These are phyloP conservation scores for Lasiodiplodia hormozganensis DNA, from an alignment of 2,329 filamentous ascomycete genomes.

Conservation along the genomic window DNA sequence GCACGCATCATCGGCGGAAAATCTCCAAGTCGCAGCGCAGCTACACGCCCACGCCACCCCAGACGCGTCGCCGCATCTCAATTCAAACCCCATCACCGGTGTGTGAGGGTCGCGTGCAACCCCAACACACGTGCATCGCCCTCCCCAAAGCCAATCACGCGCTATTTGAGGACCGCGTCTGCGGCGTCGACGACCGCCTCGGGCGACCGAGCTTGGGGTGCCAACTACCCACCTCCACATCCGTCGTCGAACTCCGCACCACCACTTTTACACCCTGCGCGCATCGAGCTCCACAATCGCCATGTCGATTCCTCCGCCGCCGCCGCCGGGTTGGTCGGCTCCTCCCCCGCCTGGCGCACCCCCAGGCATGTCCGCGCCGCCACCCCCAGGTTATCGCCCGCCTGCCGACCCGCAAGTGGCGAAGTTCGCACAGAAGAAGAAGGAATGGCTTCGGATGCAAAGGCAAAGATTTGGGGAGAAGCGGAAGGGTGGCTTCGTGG, in stretches of 20 bases:
- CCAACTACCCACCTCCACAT: conserved; percentile 10
- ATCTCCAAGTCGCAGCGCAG: conserved; percentile 25
- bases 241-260: conserved; percentile 5
- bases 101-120: conserved; percentile 26
- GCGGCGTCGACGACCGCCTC: conserved; percentile 25
- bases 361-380: conserved; percentile 66
- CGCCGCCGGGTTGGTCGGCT: conserved; percentile 70
- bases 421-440: conserved; percentile 98
- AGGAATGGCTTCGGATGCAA: conserved; percentile 93
- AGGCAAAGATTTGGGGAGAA: conserved; percentile 96
- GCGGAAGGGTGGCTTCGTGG: conserved; percentile 92
- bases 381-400: conserved; percentile 84
- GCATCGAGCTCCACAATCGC: not conserved
- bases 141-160: not conserved
- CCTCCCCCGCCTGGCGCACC: conserved; percentile 57
- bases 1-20: conserved; percentile 13
- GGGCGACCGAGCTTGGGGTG: conserved; percentile 30
- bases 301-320: conserved; percentile 64
- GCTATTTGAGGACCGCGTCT: conserved; percentile 13
- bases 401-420: conserved; percentile 82
- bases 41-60: conserved; percentile 26
- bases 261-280: not conserved
- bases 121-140: not conserved
- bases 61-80: conserved; percentile 25
- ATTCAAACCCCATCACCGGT: conserved; percentile 24